phyloP scores from a whole-genome alignment of 768 basidiomycete species.

The Daedaleopsis nitida region DNA sequence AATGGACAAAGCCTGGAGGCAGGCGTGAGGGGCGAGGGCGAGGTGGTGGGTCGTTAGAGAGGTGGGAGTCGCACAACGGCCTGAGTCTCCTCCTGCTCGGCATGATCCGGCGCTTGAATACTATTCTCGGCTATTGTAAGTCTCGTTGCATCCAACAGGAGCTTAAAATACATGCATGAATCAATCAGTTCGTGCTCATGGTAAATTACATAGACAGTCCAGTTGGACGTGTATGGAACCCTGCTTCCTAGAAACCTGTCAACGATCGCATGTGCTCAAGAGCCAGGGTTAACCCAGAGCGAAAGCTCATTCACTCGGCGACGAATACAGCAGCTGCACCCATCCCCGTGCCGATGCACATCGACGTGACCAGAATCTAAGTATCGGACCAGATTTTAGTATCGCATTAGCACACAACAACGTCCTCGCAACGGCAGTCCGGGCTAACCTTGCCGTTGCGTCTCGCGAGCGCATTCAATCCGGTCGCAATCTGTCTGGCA shows the following conservation, averaged over 20 bases:
- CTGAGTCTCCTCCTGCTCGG: conserved; percentile 5
- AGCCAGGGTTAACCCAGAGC: not conserved
- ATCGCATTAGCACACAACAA: conserved; percentile 27
- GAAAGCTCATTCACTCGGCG: conserved; percentile 20
- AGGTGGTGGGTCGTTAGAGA: conserved; percentile 19
- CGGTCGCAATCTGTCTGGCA: conserved; percentile 81
- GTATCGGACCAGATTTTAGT: no score
- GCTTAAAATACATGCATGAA: no score
- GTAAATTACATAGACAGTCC: no score
- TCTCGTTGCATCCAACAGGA: not conserved
- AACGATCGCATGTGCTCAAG: no score
- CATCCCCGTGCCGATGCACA: conserved; percentile 93
- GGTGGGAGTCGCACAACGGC: conserved; percentile 2
- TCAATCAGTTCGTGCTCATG: no score
- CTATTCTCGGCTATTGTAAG: conserved; percentile 16
- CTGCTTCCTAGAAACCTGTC: no score
- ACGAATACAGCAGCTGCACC: conserved; percentile 54
- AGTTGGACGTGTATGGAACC: no score
- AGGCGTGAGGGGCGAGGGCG: conserved; percentile 8
- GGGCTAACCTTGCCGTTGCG: conserved; percentile 63
- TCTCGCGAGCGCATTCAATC: conserved; percentile 71
- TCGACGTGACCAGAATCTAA: conserved; percentile 77
- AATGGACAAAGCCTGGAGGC: conserved; percentile 8
- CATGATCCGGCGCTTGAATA: not conserved
- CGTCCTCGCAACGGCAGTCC: conserved; percentile 7